Evolutionary conservation across 164 flowering plant genomes (phyloP).

Genomic region (Brasenia schreberi): DNA sequence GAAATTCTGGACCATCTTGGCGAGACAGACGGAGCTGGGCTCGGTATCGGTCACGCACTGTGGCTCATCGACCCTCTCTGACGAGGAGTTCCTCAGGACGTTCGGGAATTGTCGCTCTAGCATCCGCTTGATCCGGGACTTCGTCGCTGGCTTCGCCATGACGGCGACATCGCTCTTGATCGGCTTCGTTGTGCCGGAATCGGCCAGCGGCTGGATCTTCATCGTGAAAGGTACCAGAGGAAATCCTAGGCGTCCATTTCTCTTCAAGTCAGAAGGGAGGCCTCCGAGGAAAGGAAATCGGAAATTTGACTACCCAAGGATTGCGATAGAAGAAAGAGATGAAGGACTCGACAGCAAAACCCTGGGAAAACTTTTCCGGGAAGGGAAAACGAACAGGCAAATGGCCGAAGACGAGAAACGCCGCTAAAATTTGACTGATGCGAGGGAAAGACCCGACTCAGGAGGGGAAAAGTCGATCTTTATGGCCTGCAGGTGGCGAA

Average conservation of each 20-base stretch:
- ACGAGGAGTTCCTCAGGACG: slow-evolving; percentile 36
- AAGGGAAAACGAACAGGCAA: neutral
- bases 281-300: neutral
- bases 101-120: slow-evolving; percentile 66
- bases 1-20: slow-evolving; percentile 77
- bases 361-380: neutral
- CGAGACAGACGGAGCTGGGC: slow-evolving; percentile 84
- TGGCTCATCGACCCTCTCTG: slow-evolving; percentile 18
- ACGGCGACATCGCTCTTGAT: slow-evolving; percentile 19
- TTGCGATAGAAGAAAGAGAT: neutral
- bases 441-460: neutral
- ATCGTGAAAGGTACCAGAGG: slow-evolving; percentile 30
- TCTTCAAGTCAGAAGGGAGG: neutral
- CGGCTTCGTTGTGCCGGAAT: slow-evolving; percentile 5
- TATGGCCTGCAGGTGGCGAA: neutral
- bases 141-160: slow-evolving; percentile 36
- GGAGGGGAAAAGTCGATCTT: neutral
- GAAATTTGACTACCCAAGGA: neutral
- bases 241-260: neutral
- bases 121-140: slow-evolving; percentile 66
- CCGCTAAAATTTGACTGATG: neutral
- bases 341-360: neutral
- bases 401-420: neutral
- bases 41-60: slow-evolving; percentile 35
- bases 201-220: slow-evolving; percentile 85